A percentile compares a stretch with the other conserved stretches of the same genome.
These are phyloP conservation scores for Pyracantha coccinea DNA, from an alignment of 331 rosid genomes.

Conservation along the genomic window DNA sequence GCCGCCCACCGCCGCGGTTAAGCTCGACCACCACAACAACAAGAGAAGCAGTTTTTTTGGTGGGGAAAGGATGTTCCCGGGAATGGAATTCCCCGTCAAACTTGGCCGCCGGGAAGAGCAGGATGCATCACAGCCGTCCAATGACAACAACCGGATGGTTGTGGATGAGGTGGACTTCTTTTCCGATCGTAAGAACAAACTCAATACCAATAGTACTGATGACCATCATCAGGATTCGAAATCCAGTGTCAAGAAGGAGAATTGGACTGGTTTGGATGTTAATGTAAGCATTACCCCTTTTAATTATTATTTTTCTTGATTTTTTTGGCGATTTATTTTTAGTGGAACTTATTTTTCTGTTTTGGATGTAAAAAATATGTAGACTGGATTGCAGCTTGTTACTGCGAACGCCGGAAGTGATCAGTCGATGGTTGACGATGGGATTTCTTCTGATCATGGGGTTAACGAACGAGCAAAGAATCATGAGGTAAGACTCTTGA, in stretches of 20 bases:
- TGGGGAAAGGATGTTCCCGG: slow-evolving; percentile 34
- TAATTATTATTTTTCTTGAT: not conserved
- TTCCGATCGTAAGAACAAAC: slow-evolving; percentile 33
- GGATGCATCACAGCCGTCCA: slow-evolving; percentile 1
- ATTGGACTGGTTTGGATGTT: slow-evolving; percentile 24
- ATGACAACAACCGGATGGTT: slow-evolving; percentile 14
- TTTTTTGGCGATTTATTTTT: not conserved
- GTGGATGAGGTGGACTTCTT: slow-evolving; percentile 75
- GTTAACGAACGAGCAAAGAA: slow-evolving; percentile 54
- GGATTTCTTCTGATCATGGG: slow-evolving; percentile 52
- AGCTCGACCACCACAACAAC: not conserved
- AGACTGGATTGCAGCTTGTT: slow-evolving; percentile 84
- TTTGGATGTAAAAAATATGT: not conserved
- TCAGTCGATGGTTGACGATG: slow-evolving; percentile 90
- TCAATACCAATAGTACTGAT: not conserved
- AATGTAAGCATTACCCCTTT: slow-evolving; percentile 33
- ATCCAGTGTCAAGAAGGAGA: slow-evolving; percentile 52
- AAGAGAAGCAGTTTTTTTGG: not conserved
- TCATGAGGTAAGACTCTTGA: slow-evolving; percentile 41
- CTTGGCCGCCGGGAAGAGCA: slow-evolving; percentile 27
- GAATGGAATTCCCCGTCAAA: slow-evolving; percentile 49
- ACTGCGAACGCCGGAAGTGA: slow-evolving; percentile 80
- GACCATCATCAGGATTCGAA: slow-evolving; percentile 19
- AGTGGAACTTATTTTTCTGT: not conserved
- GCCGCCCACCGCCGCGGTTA: slow-evolving; percentile 10